Conservation (phyloP, 768 basidiomycete species). For the Astraeus odoratus region DNA sequence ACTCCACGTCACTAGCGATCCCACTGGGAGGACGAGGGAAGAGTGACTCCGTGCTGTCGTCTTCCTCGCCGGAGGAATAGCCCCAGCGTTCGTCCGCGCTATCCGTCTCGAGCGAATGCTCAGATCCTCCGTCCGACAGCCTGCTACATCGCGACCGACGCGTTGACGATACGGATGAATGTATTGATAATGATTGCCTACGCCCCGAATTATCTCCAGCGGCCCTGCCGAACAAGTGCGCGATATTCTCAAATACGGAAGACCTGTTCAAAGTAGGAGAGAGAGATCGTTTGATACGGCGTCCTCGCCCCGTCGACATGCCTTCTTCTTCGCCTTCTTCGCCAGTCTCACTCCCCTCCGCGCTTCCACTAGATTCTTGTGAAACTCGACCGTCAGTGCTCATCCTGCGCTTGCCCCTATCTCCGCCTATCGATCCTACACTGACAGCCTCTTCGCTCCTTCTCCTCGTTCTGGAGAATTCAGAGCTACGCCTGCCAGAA, state of each 20-base stretch:
- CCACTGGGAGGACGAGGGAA: constrained; percentile 15
- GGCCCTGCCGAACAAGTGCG: constrained; percentile 56
- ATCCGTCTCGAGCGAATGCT: constrained; percentile 48
- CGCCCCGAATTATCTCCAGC: constrained; percentile 36
- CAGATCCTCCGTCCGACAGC: constrained; percentile 52
- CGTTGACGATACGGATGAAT: constrained; percentile 46
- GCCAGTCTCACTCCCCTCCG: constrained; percentile 30
- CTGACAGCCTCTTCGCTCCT: constrained; percentile 39
- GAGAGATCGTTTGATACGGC: constrained; percentile 28
- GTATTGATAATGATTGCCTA: constrained; percentile 50
- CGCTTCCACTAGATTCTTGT: constrained; percentile 26
- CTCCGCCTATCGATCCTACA: constrained; percentile 22
- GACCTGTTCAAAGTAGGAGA: constrained; percentile 32
- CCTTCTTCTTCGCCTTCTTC: constrained; percentile 32
- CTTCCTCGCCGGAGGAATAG: constrained; percentile 81
- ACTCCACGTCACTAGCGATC: constrained; percentile 55
- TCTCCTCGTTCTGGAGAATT: constrained; percentile 41
- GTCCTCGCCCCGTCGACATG: constrained; percentile 21
- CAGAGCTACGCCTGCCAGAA: constrained; percentile 46
- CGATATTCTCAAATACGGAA: constrained; percentile 58
- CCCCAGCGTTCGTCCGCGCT: constrained; percentile 79
- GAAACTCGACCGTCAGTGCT: constrained; percentile 36
- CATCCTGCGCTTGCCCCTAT: constrained; percentile 32
- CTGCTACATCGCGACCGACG: constrained; percentile 43
- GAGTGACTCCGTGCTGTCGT: constrained; percentile 36